Percentiles rank a stretch among this genome's conserved stretches.
Conservation (phyloP, 2,329 filamentous ascomycete species). For the Hymenoscyphus fructigenus region DNA sequence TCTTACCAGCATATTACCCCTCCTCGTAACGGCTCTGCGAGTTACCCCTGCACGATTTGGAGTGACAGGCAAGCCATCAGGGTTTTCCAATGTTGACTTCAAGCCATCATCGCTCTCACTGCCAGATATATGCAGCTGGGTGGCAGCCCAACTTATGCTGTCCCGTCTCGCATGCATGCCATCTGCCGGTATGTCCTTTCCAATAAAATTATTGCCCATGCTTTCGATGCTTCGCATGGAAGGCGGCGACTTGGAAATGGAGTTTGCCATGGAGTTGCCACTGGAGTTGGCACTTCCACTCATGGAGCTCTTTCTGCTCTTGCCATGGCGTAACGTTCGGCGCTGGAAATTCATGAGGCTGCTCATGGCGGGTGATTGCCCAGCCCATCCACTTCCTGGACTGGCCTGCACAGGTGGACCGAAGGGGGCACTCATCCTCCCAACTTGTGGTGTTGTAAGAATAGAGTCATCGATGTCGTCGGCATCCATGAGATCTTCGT, state of each 20-base stretch:
- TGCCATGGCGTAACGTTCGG: constrained; percentile 56
- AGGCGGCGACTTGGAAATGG: constrained; percentile 76
- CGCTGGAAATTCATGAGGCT: constrained; percentile 79
- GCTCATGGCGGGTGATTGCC: constrained; percentile 68
- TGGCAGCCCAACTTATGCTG: constrained; percentile 86
- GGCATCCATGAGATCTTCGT: constrained; percentile 70
- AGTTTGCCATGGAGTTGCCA: constrained; percentile 67
- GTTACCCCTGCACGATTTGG: constrained; percentile 64
- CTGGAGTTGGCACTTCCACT: constrained; percentile 72
- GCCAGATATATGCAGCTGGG: constrained; percentile 79
- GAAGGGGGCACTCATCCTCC: constrained; percentile 54
- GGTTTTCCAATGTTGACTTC: constrained; percentile 41
- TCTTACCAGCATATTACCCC: constrained; percentile 83
- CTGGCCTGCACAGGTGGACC: constrained; percentile 44
- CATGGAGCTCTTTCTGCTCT: constrained; percentile 65
- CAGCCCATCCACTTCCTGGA: constrained; percentile 61
- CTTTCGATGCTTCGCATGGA: constrained; percentile 41
- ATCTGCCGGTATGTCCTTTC: constrained; percentile 48
- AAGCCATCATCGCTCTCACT: constrained; percentile 77
- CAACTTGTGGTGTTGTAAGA: constrained; percentile 77
- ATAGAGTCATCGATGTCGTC: constrained; percentile 76
- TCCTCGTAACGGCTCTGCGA: constrained; percentile 76
- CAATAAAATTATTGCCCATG: constrained; percentile 49
- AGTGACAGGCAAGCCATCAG: constrained; percentile 43
- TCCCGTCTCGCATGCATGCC: constrained; percentile 66